Evolutionary conservation across 139 green algal species (phyloP).

Genomic region (Desmodesmus armatus): DNA sequence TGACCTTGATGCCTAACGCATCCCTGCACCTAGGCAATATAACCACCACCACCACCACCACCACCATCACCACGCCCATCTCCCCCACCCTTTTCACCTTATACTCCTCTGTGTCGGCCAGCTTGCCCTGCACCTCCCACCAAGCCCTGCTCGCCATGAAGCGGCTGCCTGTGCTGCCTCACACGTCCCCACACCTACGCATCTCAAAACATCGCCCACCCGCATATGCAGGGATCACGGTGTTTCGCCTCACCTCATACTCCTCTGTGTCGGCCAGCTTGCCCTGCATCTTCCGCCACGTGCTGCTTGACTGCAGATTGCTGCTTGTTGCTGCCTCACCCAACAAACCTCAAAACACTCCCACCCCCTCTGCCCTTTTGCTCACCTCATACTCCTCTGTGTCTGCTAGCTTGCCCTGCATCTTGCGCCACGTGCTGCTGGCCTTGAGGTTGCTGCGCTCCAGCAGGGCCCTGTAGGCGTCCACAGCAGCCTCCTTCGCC

Average conservation of each 20-base stretch:
- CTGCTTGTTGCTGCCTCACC: no score
- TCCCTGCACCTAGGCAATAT: no score
- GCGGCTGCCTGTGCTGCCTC: no score
- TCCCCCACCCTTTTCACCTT: constrained; percentile 52
- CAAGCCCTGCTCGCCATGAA: no score
- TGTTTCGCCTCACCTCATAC: constrained; percentile 62
- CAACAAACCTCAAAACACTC: no score
- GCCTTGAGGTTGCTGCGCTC: constrained; percentile 51
- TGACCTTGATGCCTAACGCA: no score
- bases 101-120: constrained; percentile 76
- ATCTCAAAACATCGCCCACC: no score
- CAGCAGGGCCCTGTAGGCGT: constrained; percentile 68
- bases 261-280: constrained; percentile 77
- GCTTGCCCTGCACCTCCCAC: no score
- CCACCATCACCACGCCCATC: no score
- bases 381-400: constrained; percentile 72
- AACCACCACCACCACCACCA: no score
- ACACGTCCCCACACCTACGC: no score
- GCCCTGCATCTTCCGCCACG: constrained; percentile 72
- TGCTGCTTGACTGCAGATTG: constrained; percentile 59
- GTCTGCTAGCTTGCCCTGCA: constrained; percentile 69
- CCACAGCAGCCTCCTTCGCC: constrained; percentile 60
- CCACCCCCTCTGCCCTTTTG: background rate
- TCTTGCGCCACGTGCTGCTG: constrained; percentile 72
- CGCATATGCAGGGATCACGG: no score